Evolutionary conservation across 257 asterid genomes (phyloP).

Genomic region (Scutellaria minor): DNA sequence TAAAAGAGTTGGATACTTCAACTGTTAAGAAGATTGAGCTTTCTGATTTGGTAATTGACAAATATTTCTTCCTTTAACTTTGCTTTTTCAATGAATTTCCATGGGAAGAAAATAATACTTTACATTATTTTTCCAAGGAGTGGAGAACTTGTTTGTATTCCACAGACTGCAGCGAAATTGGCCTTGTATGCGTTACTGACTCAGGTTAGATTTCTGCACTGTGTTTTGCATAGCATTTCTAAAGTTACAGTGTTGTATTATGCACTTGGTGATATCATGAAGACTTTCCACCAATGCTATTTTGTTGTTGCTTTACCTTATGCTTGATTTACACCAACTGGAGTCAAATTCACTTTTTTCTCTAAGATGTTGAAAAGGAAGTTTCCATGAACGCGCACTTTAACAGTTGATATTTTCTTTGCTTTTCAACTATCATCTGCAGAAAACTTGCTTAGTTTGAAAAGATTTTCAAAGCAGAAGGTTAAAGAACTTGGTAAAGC

Average conservation of each 20-base stretch:
- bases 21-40: slow-evolving; percentile 66
- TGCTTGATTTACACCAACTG: slow-evolving; percentile 6
- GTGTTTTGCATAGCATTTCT: slow-evolving; percentile 5
- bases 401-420: slow-evolving; percentile 15
- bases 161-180: slow-evolving; percentile 90
- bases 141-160: slow-evolving; percentile 74
- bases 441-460: slow-evolving; percentile 80
- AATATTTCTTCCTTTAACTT: slow-evolving; percentile 20
- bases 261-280: slow-evolving; percentile 2
- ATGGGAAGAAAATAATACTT: slow-evolving; percentile 18
- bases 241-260: neutral
- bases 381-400: neutral
- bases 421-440: slow-evolving; percentile 33
- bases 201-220: slow-evolving; percentile 60
- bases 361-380: slow-evolving; percentile 8
- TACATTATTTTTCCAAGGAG: slow-evolving; percentile 52
- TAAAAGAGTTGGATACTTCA: slow-evolving; percentile 51
- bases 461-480: slow-evolving; percentile 86
- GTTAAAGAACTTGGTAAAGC: slow-evolving; percentile 78
- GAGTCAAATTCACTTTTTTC: neutral
- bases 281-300: slow-evolving; percentile 8
- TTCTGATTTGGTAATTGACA: slow-evolving; percentile 70
- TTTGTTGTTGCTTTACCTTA: slow-evolving; percentile 16
- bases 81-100: slow-evolving; percentile 21
- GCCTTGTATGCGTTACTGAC: slow-evolving; percentile 64